Evolutionary conservation across 2,329 filamentous ascomycete genomes (phyloP).

Genomic region (Hymenoscyphus linearis): DNA sequence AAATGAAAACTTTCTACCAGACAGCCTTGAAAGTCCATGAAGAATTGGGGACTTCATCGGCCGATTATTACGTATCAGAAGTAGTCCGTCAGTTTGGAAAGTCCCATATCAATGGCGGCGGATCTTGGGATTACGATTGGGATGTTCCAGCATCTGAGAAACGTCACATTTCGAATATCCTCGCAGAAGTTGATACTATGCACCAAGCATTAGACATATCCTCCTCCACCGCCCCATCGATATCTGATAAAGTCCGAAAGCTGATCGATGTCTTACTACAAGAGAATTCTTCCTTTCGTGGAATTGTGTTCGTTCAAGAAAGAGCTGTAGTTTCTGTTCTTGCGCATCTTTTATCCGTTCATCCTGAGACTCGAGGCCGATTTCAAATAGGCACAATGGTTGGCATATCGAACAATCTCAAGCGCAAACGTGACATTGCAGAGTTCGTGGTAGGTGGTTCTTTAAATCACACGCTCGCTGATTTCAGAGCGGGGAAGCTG

Average conservation of each 20-base stretch:
- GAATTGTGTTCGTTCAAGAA: conserved; percentile 65
- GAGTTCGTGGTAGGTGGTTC: conserved; percentile 34
- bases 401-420: conserved; percentile 41
- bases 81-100: conserved; percentile 42
- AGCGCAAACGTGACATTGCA: conserved; percentile 37
- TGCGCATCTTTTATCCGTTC: conserved; percentile 41
- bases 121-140: conserved; percentile 37
- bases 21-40: conserved; percentile 45
- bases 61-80: conserved; percentile 56
- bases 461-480: conserved; percentile 37
- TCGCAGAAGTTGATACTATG: conserved; percentile 36
- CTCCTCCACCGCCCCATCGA: conserved; percentile 11
- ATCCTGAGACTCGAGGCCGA: conserved; percentile 42
- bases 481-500: conserved; percentile 49
- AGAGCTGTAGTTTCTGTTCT: conserved; percentile 57
- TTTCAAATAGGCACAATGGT: conserved; percentile 52
- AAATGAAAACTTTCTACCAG: conserved; percentile 50
- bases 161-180: conserved; percentile 46
- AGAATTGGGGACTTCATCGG: conserved; percentile 64
- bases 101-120: conserved; percentile 34
- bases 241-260: conserved; percentile 53
- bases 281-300: conserved; percentile 39
- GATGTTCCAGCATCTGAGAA: conserved; percentile 43
- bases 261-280: conserved; percentile 51
- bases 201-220: conserved; percentile 21